Percentiles rank a stretch among this genome's conserved stretches.
Conservation (phyloP, 2,329 filamentous ascomycete species). For the Coniochaeta sp. region DNA sequence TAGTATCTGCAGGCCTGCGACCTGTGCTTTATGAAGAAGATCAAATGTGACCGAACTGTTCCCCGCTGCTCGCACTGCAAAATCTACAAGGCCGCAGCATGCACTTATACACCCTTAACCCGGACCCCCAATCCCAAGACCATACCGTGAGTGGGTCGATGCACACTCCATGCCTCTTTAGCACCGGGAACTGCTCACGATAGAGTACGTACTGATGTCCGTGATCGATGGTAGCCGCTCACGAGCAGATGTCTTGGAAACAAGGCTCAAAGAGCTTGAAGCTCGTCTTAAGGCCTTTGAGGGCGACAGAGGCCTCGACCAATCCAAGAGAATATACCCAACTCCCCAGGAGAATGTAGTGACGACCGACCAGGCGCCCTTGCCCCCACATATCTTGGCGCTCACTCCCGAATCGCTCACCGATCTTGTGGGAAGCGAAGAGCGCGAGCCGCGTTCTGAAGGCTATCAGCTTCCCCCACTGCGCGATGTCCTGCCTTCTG, state of each 20-base stretch:
- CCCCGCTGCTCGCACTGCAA: conserved; percentile 35
- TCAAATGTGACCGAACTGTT: conserved; percentile 36
- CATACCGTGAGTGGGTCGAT: neutral
- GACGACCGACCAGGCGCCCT: neutral
- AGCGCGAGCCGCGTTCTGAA: neutral
- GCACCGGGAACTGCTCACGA: neutral
- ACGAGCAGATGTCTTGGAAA: neutral
- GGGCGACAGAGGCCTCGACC: neutral
- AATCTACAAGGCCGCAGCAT: conserved; percentile 31
- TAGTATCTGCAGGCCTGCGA: conserved; percentile 27
- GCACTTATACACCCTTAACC: neutral
- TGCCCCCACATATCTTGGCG: neutral
- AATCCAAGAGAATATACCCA: neutral
- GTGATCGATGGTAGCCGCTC: neutral
- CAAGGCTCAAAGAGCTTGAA: neutral
- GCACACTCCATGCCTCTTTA: neutral
- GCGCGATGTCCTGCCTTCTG: conserved; percentile 7
- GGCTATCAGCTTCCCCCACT: conserved; percentile 9
- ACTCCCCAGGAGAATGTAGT: neutral
- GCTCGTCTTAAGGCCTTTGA: neutral
- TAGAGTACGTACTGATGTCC: neutral
- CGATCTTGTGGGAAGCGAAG: neutral
- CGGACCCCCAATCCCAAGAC: neutral
- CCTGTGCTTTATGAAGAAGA: conserved; percentile 37
- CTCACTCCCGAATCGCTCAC: neutral